Base-by-base conservation (phyloP, 495 filamentous ascomycete genomes). In the Talaromyces ruber region DNA sequence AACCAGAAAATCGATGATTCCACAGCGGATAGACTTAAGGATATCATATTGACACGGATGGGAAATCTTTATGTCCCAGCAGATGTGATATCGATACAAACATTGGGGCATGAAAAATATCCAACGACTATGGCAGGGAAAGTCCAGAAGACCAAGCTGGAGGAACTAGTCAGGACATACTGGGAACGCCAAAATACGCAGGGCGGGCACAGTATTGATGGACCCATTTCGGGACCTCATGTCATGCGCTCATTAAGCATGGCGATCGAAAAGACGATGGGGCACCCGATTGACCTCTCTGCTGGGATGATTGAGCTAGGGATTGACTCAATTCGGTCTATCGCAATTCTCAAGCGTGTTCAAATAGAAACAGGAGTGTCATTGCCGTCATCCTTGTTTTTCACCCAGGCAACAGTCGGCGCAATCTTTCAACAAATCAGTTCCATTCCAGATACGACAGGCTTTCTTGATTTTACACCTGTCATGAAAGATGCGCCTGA, bases 41-140 rank as follows among this genome's bases (percentile, higher is more conserved):
- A 68, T 7, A 68, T 64, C 28, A 61, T 74, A 29, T 30, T 60
- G n/a, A 61, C 63, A 6, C 60, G 64, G 16, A 62, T 78, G 55
- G 77, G 78, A 3, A 32, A 61, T 14, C 62, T 66, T 22, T 74
- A 66, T 67, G 72, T 71, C 6, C 76, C 74, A 12, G 64, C 65
- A 22, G 58, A 68, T 3, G 62, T 78, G 24, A 68, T 80, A 24
- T 47, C 67, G 1, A 60, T 79, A n/a, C 52, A 64, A 54, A 51
- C 75, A 11, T 60, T 79, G 1, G 72, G 70, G 16, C 32, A 74
- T 8, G 60, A 70, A 0, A 60, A 62, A 3, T 77, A 72, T 50
- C 77, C 77, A 4, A 61, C 61, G 28, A 79, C 76, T 1, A 63
- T 67, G 16, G 59, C 71, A 14, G 78, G 78, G 22, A 81, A 81